Evolutionary conservation across 441 rosid species (phyloP).

Genomic region (Erodium texanum): DNA sequence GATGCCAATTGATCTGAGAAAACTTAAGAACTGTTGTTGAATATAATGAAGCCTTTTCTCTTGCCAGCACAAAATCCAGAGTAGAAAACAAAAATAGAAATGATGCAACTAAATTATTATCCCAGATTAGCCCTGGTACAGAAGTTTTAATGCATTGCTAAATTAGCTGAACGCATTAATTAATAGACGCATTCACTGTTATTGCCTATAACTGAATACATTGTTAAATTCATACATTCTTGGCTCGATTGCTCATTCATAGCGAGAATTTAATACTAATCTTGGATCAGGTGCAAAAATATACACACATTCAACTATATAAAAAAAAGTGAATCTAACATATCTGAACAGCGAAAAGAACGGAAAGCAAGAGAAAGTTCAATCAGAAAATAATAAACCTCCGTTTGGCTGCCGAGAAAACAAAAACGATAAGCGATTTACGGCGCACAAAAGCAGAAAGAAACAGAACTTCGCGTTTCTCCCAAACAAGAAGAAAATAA

Average conservation of each 20-base stretch:
- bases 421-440: background rate
- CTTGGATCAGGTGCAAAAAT: background rate
- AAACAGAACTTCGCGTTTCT: background rate
- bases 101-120: background rate
- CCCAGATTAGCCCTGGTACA: background rate
- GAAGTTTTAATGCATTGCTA: background rate
- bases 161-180: background rate
- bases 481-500: background rate
- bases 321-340: slow-evolving; percentile 14
- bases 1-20: no score
- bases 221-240: background rate
- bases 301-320: background rate
- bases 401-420: background rate
- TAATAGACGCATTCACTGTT: background rate
- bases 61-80: background rate
- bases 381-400: no score
- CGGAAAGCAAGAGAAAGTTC: no score
- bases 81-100: background rate
- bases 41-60: background rate
- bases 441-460: background rate
- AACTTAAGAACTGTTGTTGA: background rate
- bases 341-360: slow-evolving; percentile 20
- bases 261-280: background rate
- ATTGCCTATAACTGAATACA: background rate
- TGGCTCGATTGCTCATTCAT: background rate